Evolutionary conservation across 2,329 filamentous ascomycete species (phyloP).

Genomic region (Cladophialophora bantiana): DNA sequence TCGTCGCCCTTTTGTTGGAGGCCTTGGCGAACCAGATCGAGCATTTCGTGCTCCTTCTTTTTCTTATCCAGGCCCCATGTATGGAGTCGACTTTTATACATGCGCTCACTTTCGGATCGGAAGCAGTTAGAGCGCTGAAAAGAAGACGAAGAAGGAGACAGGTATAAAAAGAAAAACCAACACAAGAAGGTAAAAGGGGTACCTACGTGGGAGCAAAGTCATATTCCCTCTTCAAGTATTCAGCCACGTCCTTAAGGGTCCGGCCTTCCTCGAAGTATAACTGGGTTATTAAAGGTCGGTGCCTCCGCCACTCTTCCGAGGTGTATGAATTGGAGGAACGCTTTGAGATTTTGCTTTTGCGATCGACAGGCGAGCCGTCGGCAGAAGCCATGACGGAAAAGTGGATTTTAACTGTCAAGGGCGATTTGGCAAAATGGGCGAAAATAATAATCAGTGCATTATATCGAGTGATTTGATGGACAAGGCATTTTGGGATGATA

Average conservation of each 20-base stretch:
- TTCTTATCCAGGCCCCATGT: constrained; percentile 41
- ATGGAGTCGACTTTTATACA: constrained; percentile 42
- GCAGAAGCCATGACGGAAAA: constrained; percentile 29
- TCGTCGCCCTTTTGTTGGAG: constrained; percentile 38
- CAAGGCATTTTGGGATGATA: constrained; percentile 19
- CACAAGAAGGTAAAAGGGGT: constrained; percentile 9
- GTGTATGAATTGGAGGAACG: constrained; percentile 41
- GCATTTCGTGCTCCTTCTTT: constrained; percentile 43
- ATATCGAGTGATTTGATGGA: constrained; percentile 6
- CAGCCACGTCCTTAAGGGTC: constrained; percentile 41
- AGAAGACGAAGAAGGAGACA: neutral
- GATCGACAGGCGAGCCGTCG: constrained; percentile 27
- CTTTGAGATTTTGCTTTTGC: constrained; percentile 36
- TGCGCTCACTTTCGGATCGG: constrained; percentile 36
- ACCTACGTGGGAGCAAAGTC: constrained; percentile 41
- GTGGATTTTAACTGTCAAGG: constrained; percentile 1
- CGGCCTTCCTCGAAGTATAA: constrained; percentile 41
- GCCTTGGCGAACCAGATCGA: constrained; percentile 41
- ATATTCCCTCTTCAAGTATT: constrained; percentile 39
- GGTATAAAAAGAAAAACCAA: neutral
- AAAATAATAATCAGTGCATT: constrained; percentile 11
- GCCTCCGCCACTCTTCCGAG: constrained; percentile 40
- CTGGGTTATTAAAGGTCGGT: constrained; percentile 39
- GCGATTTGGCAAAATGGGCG: neutral
- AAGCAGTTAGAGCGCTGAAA: constrained; percentile 6